phyloP scores from a whole-genome alignment of 352 stramenopile genomes.

The Phytopythium delawarense region DNA sequence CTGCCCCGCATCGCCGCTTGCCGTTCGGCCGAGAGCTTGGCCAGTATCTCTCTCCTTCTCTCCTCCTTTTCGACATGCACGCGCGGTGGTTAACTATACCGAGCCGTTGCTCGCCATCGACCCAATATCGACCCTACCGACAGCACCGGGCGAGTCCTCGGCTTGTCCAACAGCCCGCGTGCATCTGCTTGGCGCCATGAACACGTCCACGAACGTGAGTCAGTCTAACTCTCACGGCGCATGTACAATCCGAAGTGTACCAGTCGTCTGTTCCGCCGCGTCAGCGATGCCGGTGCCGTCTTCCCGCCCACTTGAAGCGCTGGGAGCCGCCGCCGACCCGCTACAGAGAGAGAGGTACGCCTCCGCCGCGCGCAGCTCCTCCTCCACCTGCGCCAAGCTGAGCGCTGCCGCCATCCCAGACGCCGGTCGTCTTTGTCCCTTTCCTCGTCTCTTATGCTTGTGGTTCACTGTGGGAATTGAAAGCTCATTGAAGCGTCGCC shows the following conservation, averaged over 20 bases:
- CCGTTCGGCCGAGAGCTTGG: constrained; percentile 56
- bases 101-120: background rate
- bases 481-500: too few relatives aligned
- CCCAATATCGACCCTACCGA: constrained; percentile 17
- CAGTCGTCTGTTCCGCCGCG: background rate
- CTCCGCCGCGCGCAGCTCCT: constrained; percentile 58
- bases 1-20: constrained; percentile 28
- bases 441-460: background rate
- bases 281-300: background rate
- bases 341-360: constrained; percentile 35
- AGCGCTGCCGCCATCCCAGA: constrained; percentile 15
- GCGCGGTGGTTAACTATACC: background rate
- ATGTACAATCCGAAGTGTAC: background rate
- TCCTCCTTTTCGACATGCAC: constrained; percentile 31
- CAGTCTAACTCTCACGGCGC: background rate
- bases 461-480: too few relatives aligned
- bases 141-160: constrained; percentile 28
- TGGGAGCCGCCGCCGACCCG: background rate
- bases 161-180: constrained; percentile 22
- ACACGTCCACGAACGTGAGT: background rate
- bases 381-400: constrained; percentile 59
- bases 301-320: background rate
- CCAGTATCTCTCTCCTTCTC: constrained; percentile 53
- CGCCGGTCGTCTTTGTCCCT: constrained; percentile 11
- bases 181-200: constrained; percentile 5